Conservation (phyloP, 2,329 filamentous ascomycete species). For the Aspergillus eucalypticola region DNA sequence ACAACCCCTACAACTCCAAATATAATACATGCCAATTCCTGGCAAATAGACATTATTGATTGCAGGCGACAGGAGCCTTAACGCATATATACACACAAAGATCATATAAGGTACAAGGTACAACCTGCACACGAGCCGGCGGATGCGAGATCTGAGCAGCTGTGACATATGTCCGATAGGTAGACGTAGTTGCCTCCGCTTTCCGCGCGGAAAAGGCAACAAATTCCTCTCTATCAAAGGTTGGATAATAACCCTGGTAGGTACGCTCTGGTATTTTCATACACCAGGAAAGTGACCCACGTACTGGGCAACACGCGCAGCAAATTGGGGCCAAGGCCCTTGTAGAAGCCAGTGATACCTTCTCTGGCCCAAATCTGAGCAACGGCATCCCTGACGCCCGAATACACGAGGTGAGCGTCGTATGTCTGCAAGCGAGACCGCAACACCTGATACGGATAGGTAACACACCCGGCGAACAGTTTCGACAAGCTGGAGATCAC, state of each 20-base stretch:
- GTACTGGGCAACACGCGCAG: slow-evolving; percentile 89
- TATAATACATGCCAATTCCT: background rate
- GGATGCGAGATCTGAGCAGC: too few species aligned
- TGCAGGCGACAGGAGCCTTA: background rate
- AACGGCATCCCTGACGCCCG: slow-evolving; percentile 70
- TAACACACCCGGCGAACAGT: slow-evolving; percentile 81
- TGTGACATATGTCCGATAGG: background rate
- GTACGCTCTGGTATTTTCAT: slow-evolving; percentile 85
- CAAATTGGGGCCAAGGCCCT: slow-evolving; percentile 85
- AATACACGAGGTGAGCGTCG: slow-evolving; percentile 73
- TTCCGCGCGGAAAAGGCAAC: background rate
- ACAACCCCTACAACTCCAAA: background rate
- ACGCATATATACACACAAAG: background rate
- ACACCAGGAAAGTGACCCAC: slow-evolving; percentile 94
- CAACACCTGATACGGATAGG: slow-evolving; percentile 94
- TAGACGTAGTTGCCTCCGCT: slow-evolving; percentile 5
- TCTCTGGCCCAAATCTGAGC: slow-evolving; percentile 75
- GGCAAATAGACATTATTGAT: background rate
- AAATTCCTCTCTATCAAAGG: background rate
- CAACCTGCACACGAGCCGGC: too few species aligned
- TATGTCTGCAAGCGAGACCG: slow-evolving; percentile 87
- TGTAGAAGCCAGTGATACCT: slow-evolving; percentile 82
- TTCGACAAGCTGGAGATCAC: slow-evolving; percentile 78
- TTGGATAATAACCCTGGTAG: slow-evolving; percentile 50
- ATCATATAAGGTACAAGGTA: too few species aligned